These are phyloP conservation scores for Fonsecaea multimorphosa DNA, from an alignment of 2,329 filamentous ascomycete species.

Conservation along the genomic window DNA sequence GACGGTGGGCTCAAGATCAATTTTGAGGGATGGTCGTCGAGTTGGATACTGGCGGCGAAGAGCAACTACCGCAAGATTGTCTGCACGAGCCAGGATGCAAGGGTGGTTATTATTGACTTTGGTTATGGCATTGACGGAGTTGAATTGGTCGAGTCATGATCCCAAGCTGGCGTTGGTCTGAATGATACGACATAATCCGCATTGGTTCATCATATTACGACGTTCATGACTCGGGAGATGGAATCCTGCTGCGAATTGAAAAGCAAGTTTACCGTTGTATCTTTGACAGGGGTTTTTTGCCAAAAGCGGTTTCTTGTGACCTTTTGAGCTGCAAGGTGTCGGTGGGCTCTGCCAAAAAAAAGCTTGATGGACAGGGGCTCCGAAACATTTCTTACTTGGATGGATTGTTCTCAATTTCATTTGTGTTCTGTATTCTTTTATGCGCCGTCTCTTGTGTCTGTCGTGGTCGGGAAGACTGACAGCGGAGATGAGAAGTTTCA, in stretches of 20 bases:
- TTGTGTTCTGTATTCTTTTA: neutral
- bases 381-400: constrained; percentile 4
- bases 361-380: constrained; percentile 8
- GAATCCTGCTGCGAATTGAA: constrained; percentile 6
- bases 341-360: constrained; percentile 6
- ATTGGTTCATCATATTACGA: constrained; percentile 24
- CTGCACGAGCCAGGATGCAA: constrained; percentile 90
- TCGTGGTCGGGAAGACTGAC: constrained; percentile 17
- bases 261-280: constrained; percentile 10
- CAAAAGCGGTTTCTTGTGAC: constrained; percentile 6
- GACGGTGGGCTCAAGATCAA: constrained; percentile 78
- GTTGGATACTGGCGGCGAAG: constrained; percentile 96
- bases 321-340: constrained; percentile 29
- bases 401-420: constrained; percentile 1
- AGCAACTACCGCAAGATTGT: constrained; percentile 94
- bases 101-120: constrained; percentile 94
- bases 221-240: constrained; percentile 22
- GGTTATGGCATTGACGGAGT: constrained; percentile 65
- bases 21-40: constrained; percentile 93
- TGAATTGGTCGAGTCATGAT: constrained; percentile 54
- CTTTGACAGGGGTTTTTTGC: neutral
- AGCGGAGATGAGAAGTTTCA: constrained; percentile 20
- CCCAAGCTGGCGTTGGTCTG: constrained; percentile 1
- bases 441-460: neutral
- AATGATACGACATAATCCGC: constrained; percentile 19